Base-by-base conservation (phyloP, 495 filamentous ascomycete genomes). In the Aspergillus conjunctus region DNA sequence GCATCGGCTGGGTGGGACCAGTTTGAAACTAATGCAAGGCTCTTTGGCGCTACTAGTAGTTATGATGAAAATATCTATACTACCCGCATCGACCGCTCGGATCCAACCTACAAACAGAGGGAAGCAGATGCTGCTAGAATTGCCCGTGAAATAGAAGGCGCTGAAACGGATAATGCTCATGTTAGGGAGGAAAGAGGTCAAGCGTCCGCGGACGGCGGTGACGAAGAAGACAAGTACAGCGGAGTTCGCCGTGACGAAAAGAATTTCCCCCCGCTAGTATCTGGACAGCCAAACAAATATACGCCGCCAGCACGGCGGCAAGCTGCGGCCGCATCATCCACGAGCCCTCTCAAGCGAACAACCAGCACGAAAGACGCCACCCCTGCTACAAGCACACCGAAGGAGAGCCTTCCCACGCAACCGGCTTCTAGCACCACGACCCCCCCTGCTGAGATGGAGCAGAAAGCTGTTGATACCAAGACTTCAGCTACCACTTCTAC, bases 11-110 rank as follows among this genome's bases (percentile, higher is more conserved):
- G 80, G 53, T 99, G 94, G 94, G 92, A 99, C 71, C 94, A 99
- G 70, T 99, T 99, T 66, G 89, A 91, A 67, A 85, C 81, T 44
- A 98, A 98, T 64, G 88, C 95, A 71, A 82, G 86, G 34, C 85
- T 90, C 4, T 98, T 96, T 69, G 94, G 94, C 9, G 73, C 93
- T 37, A 91, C 85, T 74, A 91, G 86, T 17, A 89, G 89, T 63
- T 98, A 97, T 70, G 88, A 97, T 64, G 95, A 98, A 72, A 91
- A 88, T 66, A 85, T 93, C 49, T 99, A 99, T 70, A 99, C 95
- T 10, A 98, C 93, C 18, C 77, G 82, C 10, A 91, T 99, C 63
- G 87, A 99, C 69, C 89, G 87, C 61, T 87, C 75, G 32, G 85
- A 93, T 70, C 92, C 94, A 1, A 74, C 84, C 26, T 97, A 94